Conservation (phyloP, 495 filamentous ascomycete genomes). For the Lophiostoma macrostomum region DNA sequence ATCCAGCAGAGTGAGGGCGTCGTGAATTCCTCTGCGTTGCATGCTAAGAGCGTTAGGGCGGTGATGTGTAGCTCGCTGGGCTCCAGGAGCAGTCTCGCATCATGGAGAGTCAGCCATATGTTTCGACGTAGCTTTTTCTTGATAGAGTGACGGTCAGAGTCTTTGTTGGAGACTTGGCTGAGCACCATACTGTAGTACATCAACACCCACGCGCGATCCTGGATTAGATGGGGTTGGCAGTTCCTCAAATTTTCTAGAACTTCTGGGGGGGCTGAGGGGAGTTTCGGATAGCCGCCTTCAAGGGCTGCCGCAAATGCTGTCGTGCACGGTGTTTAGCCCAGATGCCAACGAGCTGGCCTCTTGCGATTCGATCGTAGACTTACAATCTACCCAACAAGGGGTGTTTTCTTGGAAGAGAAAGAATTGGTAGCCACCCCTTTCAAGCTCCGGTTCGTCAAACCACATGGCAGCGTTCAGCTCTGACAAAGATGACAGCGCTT, state of each 20-base stretch:
- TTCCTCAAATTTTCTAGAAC: neutral
- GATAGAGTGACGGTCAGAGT: neutral
- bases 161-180: neutral
- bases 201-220: neutral
- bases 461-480: too few species aligned
- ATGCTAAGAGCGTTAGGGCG: neutral
- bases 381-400: too few species aligned
- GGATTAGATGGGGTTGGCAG: neutral
- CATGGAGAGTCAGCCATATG: neutral
- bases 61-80: neutral
- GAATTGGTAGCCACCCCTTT: too few species aligned
- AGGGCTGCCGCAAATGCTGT: neutral
- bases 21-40: neutral
- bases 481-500: too few species aligned
- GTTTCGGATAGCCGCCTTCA: neutral
- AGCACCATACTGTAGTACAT: slow-evolving; percentile 1
- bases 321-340: neutral
- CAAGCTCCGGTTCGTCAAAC: too few species aligned
- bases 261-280: neutral
- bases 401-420: too few species aligned
- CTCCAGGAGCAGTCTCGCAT: neutral
- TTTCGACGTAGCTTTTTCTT: neutral
- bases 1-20: neutral
- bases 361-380: too few species aligned
- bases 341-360: too few species aligned